Evolutionary conservation across 257 asterid genomes (phyloP).

Genomic region (Nicotiana sylvestris): DNA sequence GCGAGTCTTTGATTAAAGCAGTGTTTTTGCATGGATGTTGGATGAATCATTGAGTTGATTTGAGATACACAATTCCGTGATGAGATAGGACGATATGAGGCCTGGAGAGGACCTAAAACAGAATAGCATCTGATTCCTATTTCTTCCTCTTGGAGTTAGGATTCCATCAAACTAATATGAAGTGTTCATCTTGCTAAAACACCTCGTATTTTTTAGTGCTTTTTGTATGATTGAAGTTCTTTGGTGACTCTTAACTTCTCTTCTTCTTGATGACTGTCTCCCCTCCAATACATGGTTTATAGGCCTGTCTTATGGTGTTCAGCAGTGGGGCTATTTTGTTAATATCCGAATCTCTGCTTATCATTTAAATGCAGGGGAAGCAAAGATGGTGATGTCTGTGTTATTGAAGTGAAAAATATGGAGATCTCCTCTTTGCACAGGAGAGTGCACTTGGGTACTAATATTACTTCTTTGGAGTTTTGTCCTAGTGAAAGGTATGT

Average conservation of each 20-base stretch:
- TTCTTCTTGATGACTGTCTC: not conserved
- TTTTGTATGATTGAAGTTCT: not conserved
- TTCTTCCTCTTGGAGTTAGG: not conserved
- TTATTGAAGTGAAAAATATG: constrained; percentile 82
- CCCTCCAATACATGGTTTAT: not conserved
- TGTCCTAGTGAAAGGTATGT: constrained; percentile 91
- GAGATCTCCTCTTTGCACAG: constrained; percentile 76
- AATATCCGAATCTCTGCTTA: not conserved
- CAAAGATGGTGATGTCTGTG: constrained; percentile 92
- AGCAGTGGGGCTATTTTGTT: not conserved
- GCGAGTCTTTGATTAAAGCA: not conserved
- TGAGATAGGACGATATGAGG: not conserved
- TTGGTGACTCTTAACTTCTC: not conserved
- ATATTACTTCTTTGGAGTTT: constrained; percentile 68
- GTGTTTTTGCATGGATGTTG: not conserved
- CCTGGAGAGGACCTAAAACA: not conserved
- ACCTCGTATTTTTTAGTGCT: not conserved
- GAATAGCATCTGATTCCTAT: not conserved
- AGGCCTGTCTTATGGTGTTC: not conserved
- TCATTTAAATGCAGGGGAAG: constrained; percentile 54
- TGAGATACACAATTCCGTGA: not conserved
- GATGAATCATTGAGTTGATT: not conserved
- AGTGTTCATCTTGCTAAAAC: not conserved
- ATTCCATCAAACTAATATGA: not conserved
- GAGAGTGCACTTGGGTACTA: constrained; percentile 84